Base-by-base conservation (phyloP, 257 asterid genomes). In the Perilla frutescens region DNA sequence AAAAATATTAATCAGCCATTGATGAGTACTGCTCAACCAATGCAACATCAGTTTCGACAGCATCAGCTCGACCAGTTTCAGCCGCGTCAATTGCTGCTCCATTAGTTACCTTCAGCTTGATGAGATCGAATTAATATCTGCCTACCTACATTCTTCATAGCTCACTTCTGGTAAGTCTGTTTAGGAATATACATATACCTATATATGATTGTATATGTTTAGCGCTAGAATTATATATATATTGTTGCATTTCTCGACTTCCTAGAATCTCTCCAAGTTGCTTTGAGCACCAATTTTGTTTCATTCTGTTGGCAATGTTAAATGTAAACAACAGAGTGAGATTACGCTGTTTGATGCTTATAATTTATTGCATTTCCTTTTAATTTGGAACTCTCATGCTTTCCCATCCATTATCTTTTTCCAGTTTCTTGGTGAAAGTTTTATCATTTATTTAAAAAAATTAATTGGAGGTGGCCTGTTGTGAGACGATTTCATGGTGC, bases 1-100 rank as follows among this genome's bases (percentile, higher is more conserved):
- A 80, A 86, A 77, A 87, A n/a, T n/a, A n/a, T n/a, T n/a, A n/a
- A 79, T 78, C 82, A 80, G 41, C 72, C 93, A 0, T 36, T 85
- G 45, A 51, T 88, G 74, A 82, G 26, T 45, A 44, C 96, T 2
- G 84, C 92, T 26, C 98, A 90, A 37, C 98, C 87, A 43, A 77
- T 90, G 58, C 96, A 88, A 64, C 15, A 76, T 11, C 84, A 73
- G 71, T 83, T 80, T 47, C 92, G 87, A 61, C 86, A 81, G 50
- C 88, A 73, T 6, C 89, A 80, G 73, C 79, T 75, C 20, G 76
- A 81, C 50, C 86, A 82, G 76, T 49, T 68, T 6, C 82, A 74
- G 66, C 86, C 74, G 53, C 75, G 47, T 5, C 86, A 71, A 40
- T 8, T 66, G 45, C 45, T 66, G 44, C 71, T 66, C 32, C 58